phyloP scores from a whole-genome alignment of 2,329 filamentous ascomycete genomes.

The Aureobasidium sp. region DNA sequence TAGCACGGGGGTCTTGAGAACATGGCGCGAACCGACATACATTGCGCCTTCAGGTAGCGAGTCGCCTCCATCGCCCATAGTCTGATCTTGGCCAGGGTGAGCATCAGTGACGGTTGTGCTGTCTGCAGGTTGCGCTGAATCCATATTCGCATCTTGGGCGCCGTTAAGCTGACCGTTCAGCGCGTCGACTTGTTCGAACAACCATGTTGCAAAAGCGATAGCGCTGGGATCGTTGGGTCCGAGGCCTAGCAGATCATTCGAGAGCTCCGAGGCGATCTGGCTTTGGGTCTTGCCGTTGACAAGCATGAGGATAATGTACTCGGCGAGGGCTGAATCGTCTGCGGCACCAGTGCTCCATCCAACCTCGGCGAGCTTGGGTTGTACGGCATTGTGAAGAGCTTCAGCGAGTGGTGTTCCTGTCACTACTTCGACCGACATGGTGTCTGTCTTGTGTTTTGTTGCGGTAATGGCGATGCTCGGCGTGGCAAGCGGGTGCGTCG shows the following conservation, averaged over 20 bases:
- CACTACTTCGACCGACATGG: slow-evolving; percentile 69
- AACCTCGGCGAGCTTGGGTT: slow-evolving; percentile 84
- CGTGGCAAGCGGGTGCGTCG: not conserved
- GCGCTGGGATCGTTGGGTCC: slow-evolving; percentile 75
- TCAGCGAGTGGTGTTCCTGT: slow-evolving; percentile 76
- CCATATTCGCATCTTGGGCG: slow-evolving; percentile 16
- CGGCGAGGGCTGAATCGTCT: slow-evolving; percentile 73
- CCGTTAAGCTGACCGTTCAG: slow-evolving; percentile 58
- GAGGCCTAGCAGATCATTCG: slow-evolving; percentile 75
- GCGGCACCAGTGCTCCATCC: slow-evolving; percentile 82
- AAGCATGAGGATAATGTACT: slow-evolving; percentile 97
- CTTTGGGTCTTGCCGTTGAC: slow-evolving; percentile 90
- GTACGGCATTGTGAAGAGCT: slow-evolving; percentile 71
- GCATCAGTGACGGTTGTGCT: not conserved
- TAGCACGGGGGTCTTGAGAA: slow-evolving; percentile 8
- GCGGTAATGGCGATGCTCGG: not conserved
- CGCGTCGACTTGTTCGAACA: slow-evolving; percentile 76
- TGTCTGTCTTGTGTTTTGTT: slow-evolving; percentile 5
- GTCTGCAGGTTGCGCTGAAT: not conserved
- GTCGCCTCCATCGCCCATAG: slow-evolving; percentile 56
- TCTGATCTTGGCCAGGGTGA: slow-evolving; percentile 47
- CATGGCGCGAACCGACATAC: slow-evolving; percentile 25
- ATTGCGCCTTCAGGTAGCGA: slow-evolving; percentile 31
- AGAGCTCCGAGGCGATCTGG: slow-evolving; percentile 80
- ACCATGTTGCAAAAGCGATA: slow-evolving; percentile 77